Evolutionary conservation across 202 grass and related monocot genomes (phyloP).

Genomic region (Zoysia matrella): DNA sequence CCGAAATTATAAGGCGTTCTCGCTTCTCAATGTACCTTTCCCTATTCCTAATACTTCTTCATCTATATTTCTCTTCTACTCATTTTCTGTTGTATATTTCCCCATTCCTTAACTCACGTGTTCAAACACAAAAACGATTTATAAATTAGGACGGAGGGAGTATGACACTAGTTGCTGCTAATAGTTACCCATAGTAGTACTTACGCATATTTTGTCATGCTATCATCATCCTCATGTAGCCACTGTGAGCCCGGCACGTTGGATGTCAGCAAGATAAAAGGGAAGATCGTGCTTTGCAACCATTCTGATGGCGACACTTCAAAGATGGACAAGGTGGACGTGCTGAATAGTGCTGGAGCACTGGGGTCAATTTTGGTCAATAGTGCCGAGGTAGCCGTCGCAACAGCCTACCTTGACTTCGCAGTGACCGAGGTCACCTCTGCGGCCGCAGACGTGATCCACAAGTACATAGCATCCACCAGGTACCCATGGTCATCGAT

Average conservation of each 20-base stretch:
- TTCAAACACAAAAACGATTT: no score
- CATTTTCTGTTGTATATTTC: no score
- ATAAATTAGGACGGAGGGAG: no score
- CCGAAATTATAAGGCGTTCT: no score
- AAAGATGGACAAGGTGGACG: conserved; percentile 50
- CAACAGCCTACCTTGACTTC: conserved; percentile 58
- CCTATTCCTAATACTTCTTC: no score
- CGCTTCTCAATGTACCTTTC: no score
- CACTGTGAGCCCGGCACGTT: conserved; percentile 70
- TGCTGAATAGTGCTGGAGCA: conserved; percentile 57
- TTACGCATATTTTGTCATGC: no score
- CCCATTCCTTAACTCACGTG: no score
- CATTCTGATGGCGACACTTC: conserved; percentile 55
- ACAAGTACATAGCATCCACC: conserved; percentile 67
- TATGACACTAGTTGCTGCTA: no score
- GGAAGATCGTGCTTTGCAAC: conserved; percentile 83
- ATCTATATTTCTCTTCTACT: no score
- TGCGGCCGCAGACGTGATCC: conserved; percentile 47
- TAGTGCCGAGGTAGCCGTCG: conserved; percentile 47
- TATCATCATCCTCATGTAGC: conserved; percentile 27
- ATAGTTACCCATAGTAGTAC: no score
- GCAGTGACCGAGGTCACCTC: conserved; percentile 65
- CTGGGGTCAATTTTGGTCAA: conserved; percentile 59
- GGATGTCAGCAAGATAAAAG: conserved; percentile 60
- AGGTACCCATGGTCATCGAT: conserved; percentile 25